Conservation (phyloP, 2,329 filamentous ascomycete genomes). For the Ophiostoma pallidulum region DNA sequence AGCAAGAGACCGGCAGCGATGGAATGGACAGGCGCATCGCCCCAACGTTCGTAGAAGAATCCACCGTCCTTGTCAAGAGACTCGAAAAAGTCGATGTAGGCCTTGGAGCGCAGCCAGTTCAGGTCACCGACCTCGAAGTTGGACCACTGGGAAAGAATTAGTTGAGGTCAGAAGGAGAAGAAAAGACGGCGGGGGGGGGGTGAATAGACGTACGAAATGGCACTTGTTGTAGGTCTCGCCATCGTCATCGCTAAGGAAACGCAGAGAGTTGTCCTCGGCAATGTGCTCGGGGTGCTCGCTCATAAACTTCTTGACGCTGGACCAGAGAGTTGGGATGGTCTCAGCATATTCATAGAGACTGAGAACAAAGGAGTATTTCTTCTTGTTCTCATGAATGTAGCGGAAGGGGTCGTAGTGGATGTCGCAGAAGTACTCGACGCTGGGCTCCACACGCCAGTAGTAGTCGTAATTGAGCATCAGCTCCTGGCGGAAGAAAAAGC, state of each 20-base stretch:
- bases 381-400: slow-evolving; percentile 89
- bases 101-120: slow-evolving; percentile 81
- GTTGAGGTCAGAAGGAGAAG: background rate
- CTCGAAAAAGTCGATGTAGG: slow-evolving; percentile 87
- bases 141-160: slow-evolving; percentile 61
- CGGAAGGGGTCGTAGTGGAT: slow-evolving; percentile 94
- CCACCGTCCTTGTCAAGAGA: slow-evolving; percentile 82
- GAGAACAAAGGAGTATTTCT: slow-evolving; percentile 96
- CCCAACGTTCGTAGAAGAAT: slow-evolving; percentile 97
- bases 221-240: slow-evolving; percentile 94
- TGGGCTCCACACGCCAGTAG: slow-evolving; percentile 99
- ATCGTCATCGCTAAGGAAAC: slow-evolving; percentile 81
- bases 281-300: slow-evolving; percentile 83
- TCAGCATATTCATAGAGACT: slow-evolving; percentile 95
- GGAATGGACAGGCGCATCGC: slow-evolving; percentile 87
- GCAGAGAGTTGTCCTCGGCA: slow-evolving; percentile 73
- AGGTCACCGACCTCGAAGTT: slow-evolving; percentile 97
- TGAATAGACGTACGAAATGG: slow-evolving; percentile 89
- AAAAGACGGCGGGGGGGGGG: no score
- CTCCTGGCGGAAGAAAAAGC: slow-evolving; percentile 95
- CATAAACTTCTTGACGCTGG: slow-evolving; percentile 91
- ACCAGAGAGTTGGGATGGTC: slow-evolving; percentile 93
- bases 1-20: slow-evolving; percentile 83
- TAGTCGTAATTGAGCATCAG: slow-evolving; percentile 95
- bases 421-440: slow-evolving; percentile 93